Evolutionary conservation across 148 eudicot species (phyloP).

Genomic region (Simmondsia chinensis): DNA sequence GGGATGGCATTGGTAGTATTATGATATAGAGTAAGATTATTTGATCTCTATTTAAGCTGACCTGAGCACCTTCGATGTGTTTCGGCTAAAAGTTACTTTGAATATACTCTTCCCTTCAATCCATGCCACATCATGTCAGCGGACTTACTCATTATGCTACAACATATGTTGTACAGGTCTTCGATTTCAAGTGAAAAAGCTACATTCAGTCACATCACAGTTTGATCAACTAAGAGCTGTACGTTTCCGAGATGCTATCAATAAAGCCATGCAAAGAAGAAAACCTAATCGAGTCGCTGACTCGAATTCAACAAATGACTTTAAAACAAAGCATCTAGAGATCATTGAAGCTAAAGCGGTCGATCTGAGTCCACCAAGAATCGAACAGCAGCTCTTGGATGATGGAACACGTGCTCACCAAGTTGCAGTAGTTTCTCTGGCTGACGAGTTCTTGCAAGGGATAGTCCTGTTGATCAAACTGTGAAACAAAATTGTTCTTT

Average conservation of each 20-base stretch:
- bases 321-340: conserved; percentile 25
- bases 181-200: conserved; percentile 88
- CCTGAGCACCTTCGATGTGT: too few species aligned
- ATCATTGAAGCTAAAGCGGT: conserved; percentile 37
- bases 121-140: too few species aligned
- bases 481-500: too few species aligned
- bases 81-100: too few species aligned
- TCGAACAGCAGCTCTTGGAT: conserved; percentile 78
- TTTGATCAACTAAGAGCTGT: conserved; percentile 87
- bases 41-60: too few species aligned
- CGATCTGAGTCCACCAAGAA: conserved; percentile 50
- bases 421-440: conserved; percentile 22
- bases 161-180: conserved; percentile 43
- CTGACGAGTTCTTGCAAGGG: background rate
- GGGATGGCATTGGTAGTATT: too few species aligned
- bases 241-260: conserved; percentile 85
- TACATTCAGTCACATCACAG: conserved; percentile 82
- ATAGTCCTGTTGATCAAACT: too few species aligned
- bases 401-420: conserved; percentile 94
- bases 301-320: conserved; percentile 19
- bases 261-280: conserved; percentile 65
- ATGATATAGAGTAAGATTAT: too few species aligned
- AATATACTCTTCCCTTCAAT: too few species aligned
- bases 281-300: conserved; percentile 30
- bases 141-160: too few species aligned